Evolutionary conservation across 1,284 basidiomycete genomes (phyloP).

Genomic region (Fomitopsis betulina): DNA sequence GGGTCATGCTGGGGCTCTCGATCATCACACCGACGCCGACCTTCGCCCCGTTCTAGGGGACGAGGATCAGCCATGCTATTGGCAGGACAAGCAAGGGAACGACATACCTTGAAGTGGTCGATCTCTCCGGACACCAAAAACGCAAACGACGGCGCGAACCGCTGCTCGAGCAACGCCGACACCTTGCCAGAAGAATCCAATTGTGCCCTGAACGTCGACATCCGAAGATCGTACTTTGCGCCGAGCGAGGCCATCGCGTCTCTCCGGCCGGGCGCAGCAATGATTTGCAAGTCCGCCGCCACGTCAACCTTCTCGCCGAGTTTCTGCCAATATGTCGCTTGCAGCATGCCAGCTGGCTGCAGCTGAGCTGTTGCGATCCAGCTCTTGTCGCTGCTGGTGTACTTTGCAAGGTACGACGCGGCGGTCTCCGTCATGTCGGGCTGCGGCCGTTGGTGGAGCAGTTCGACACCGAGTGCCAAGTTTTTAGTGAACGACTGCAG

Average conservation of each 20-base stretch:
- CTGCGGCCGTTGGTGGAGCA: conserved; percentile 79
- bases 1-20: conserved; percentile 74
- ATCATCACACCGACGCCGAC: conserved; percentile 97
- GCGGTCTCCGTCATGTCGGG: conserved; percentile 72
- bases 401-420: conserved; percentile 88
- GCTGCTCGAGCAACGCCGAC: conserved; percentile 91
- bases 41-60: conserved; percentile 77
- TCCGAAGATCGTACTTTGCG: conserved; percentile 94
- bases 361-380: conserved; percentile 95
- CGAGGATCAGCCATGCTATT: neutral
- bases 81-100: neutral
- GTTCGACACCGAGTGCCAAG: conserved; percentile 88
- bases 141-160: conserved; percentile 92
- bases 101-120: conserved; percentile 90
- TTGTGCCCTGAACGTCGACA: conserved; percentile 91
- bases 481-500: conserved; percentile 94
- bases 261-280: conserved; percentile 74
- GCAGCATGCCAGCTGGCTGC: conserved; percentile 83
- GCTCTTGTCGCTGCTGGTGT: conserved; percentile 65
- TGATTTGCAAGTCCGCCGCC: conserved; percentile 89
- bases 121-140: conserved; percentile 97
- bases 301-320: conserved; percentile 97
- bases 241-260: conserved; percentile 92
- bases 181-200: conserved; percentile 93
- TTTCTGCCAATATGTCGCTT: conserved; percentile 96